phyloP scores from a whole-genome alignment of 495 filamentous ascomycete species.

The Amniculicola lignicola region DNA sequence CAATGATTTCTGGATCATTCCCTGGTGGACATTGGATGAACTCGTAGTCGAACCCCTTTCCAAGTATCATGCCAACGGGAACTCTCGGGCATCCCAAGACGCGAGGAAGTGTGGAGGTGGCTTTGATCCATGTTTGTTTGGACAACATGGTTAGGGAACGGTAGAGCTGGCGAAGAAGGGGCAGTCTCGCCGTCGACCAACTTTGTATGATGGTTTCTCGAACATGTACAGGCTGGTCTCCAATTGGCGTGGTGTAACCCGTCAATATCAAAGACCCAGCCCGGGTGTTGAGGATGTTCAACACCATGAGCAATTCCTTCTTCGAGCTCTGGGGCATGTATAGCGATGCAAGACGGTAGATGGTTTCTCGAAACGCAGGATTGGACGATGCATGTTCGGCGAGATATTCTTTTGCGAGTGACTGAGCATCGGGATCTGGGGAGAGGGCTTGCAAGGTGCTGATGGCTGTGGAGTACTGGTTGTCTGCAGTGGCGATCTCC shows the following conservation, averaged over 20 bases:
- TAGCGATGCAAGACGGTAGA: constrained; percentile 22
- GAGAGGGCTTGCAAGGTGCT: constrained; percentile 20
- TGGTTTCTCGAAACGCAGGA: constrained; percentile 31
- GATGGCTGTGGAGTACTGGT: constrained; percentile 32
- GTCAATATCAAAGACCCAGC: constrained; percentile 38
- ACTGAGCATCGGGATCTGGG: constrained; percentile 18
- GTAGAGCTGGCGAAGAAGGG: constrained; percentile 33
- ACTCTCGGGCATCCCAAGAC: constrained; percentile 62
- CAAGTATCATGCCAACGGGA: constrained; percentile 59
- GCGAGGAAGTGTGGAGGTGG: constrained; percentile 54
- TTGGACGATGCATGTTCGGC: constrained; percentile 34
- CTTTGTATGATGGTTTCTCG: constrained; percentile 36
- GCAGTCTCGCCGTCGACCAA: constrained; percentile 36
- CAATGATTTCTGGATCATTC: constrained; percentile 53
- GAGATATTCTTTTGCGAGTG: constrained; percentile 29
- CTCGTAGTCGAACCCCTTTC: constrained; percentile 53
- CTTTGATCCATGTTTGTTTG: constrained; percentile 55
- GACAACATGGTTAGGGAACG: constrained; percentile 34
- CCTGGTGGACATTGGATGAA: constrained; percentile 53
- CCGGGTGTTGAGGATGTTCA: constrained; percentile 37
- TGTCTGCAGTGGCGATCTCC: constrained; percentile 31
- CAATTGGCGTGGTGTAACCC: constrained; percentile 37
- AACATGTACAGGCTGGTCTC: constrained; percentile 34
- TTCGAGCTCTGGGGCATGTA: constrained; percentile 30
- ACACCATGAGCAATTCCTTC: constrained; percentile 29